These are phyloP conservation scores for Cladobotryum mycophilum DNA, from an alignment of 2,329 filamentous ascomycete species.

Conservation along the genomic window DNA sequence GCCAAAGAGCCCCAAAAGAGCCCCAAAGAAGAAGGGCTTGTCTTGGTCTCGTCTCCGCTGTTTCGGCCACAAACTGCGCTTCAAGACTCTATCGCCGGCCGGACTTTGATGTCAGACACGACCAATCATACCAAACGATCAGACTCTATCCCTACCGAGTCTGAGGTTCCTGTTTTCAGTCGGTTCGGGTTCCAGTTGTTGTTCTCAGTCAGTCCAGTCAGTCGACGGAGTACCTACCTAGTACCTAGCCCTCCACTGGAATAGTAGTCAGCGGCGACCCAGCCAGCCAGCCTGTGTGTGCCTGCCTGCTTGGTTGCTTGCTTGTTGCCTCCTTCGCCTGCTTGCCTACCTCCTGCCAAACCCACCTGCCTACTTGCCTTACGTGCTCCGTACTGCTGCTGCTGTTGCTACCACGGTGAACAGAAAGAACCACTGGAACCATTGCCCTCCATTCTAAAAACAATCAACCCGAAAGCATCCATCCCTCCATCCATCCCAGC, in stretches of 20 bases:
- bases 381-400: background rate
- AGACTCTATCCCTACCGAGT: slow-evolving; percentile 22
- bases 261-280: background rate
- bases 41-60: slow-evolving; percentile 10
- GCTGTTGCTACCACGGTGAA: background rate
- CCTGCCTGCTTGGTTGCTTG: background rate
- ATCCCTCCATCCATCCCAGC: slow-evolving; percentile 7
- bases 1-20: no score
- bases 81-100: slow-evolving; percentile 11
- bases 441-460: no score
- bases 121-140: slow-evolving; percentile 33
- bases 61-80: slow-evolving; percentile 19
- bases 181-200: no score
- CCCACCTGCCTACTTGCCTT: background rate
- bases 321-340: no score
- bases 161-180: slow-evolving; percentile 15
- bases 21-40: slow-evolving; percentile 1
- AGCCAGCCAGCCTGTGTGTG: background rate
- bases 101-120: slow-evolving; percentile 12
- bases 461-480: background rate
- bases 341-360: no score
- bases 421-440: background rate
- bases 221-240: background rate
- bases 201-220: background rate
- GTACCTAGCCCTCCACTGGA: no score